Base-by-base conservation (phyloP, 2,329 filamentous ascomycete genomes). In the Lachnellula cervina region DNA sequence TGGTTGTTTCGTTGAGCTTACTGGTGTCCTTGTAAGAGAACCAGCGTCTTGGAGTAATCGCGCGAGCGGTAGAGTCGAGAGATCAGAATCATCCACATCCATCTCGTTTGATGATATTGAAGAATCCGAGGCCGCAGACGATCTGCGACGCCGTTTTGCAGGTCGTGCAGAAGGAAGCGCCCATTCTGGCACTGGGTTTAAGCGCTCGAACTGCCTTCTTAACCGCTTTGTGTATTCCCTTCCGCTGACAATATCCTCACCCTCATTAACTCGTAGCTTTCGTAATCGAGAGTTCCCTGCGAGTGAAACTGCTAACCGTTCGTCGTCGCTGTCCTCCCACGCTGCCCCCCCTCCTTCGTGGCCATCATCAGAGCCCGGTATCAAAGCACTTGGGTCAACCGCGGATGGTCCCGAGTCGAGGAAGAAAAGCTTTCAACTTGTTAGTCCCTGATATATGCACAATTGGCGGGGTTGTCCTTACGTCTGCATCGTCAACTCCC, bases 261-360 rank as follows among this genome's bases (percentile, higher is more conserved):
- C 82, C 68, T 93, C 90, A 2, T 84, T 86, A 50, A 85, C 77
- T 59, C 94, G 82, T 59, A 99, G 77, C 72, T 97, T 97, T 62
- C 92, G 83, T 68, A 97, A 72, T 61, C 89, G 82, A 48, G 84
- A 82, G 45, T 87, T 84, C 25, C 83, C 81, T 3, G 90, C 88
- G 40, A 99, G 79, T 14, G 93, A 97, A 49, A 99, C 80, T 6
- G 84, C 82, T 59, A 97, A 76, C 52, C 89, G 82, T 68, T 97
- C 94, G 68, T 99, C 94, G 66, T 99, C 94, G 71, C 92, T 97
- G 70, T 99, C 94, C 64, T 92, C 85, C 94, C 94, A 99, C 1
- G 84, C 89, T 2, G 86, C 79, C 19, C 77, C 76, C 62, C 73
- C 72, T 35, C 70, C 72, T 34, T 73, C 74, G 21, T 71, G 68